Conservation (phyloP, 768 basidiomycete genomes). For the Boletus rubropictus region DNA sequence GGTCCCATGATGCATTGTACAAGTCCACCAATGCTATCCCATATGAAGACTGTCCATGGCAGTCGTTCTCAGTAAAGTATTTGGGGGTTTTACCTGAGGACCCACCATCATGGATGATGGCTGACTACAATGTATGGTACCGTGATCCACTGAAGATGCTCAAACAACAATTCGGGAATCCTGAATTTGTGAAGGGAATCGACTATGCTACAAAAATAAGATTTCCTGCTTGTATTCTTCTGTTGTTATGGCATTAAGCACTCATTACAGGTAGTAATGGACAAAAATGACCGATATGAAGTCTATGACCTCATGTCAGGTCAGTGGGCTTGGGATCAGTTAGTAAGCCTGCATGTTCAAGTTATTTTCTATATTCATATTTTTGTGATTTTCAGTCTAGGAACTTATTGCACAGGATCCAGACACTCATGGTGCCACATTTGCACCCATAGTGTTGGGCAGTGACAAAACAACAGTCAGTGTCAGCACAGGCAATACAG, state of each 20-base stretch:
- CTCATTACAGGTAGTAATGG: background rate
- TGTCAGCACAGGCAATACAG: background rate
- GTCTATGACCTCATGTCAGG: slow-evolving; percentile 9
- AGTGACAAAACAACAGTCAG: slow-evolving; percentile 18
- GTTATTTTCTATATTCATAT: background rate
- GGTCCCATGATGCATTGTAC: background rate
- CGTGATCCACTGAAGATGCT: background rate
- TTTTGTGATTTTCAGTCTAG: slow-evolving; percentile 6
- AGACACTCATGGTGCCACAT: slow-evolving; percentile 10
- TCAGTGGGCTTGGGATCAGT: slow-evolving; percentile 10
- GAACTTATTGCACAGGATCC: slow-evolving; percentile 21
- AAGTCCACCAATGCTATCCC: background rate
- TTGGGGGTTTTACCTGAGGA: background rate
- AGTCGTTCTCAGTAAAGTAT: background rate
- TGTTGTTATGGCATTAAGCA: too few species aligned
- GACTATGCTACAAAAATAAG: background rate
- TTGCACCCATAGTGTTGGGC: slow-evolving; percentile 13
- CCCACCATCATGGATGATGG: background rate
- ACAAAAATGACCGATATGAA: background rate
- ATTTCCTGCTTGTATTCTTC: too few species aligned
- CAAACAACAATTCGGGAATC: background rate
- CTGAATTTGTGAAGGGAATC: background rate
- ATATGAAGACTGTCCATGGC: background rate
- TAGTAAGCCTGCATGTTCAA: background rate
- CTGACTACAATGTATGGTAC: background rate